Conservation (phyloP, 2,329 filamentous ascomycete species). For the Dryadomyces quercivorus region DNA sequence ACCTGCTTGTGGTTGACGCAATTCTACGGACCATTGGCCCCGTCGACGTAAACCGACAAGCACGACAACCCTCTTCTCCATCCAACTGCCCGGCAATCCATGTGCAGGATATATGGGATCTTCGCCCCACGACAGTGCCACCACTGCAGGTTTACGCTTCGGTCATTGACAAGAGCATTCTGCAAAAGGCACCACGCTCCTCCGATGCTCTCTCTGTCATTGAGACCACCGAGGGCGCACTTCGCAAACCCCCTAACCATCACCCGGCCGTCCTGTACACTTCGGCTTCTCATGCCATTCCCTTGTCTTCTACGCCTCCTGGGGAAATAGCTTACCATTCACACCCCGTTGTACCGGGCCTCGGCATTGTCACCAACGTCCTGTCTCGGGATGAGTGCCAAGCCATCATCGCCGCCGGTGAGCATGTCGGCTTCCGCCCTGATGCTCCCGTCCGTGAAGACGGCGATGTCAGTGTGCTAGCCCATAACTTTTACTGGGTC, state of each 20-base stretch:
- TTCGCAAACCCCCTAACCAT: slow-evolving; percentile 55
- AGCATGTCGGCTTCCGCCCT: slow-evolving; percentile 52
- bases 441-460: slow-evolving; percentile 57
- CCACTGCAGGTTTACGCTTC: slow-evolving; percentile 36
- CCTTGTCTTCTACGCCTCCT: slow-evolving; percentile 30
- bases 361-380: slow-evolving; percentile 47
- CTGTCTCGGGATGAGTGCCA: slow-evolving; percentile 50
- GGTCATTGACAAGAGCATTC: slow-evolving; percentile 45
- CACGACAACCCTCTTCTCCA: neutral
- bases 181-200: slow-evolving; percentile 25
- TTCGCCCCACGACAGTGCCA: slow-evolving; percentile 28
- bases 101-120: slow-evolving; percentile 49
- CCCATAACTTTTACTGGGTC: slow-evolving; percentile 66
- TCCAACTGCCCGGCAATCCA: slow-evolving; percentile 34
- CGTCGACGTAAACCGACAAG: slow-evolving; percentile 33
- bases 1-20: slow-evolving; percentile 50
- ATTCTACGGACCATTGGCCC: slow-evolving; percentile 52
- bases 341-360: slow-evolving; percentile 50
- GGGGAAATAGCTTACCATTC: slow-evolving; percentile 35
- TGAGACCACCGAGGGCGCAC: slow-evolving; percentile 45
- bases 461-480: slow-evolving; percentile 51
- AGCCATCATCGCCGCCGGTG: slow-evolving; percentile 53
- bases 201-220: slow-evolving; percentile 40
- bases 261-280: slow-evolving; percentile 55
- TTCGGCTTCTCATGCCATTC: slow-evolving; percentile 42